These are phyloP conservation scores for Plasmodium coatneyi DNA, from an alignment of 169 alveolate genomes.

Conservation along the genomic window DNA sequence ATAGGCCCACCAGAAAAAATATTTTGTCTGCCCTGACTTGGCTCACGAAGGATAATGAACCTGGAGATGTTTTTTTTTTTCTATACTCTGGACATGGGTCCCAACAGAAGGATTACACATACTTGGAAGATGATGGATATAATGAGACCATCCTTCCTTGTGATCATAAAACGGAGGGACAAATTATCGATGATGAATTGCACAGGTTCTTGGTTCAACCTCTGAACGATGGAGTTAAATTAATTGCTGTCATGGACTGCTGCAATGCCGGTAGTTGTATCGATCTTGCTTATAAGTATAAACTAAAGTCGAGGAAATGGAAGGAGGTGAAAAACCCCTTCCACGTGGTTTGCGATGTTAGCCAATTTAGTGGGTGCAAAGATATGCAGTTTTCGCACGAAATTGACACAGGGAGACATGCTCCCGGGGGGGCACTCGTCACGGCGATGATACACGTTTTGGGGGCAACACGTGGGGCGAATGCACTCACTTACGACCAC, in stretches of 20 bases:
- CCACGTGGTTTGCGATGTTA: conserved; percentile 62
- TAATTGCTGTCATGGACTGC: conserved; percentile 82
- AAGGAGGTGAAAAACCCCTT: conserved; percentile 57
- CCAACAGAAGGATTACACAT: conserved; percentile 52
- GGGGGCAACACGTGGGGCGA: not conserved
- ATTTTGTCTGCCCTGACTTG: conserved; percentile 70
- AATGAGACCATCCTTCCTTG: conserved; percentile 83
- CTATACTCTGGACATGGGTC: conserved; percentile 84
- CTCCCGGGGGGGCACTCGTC: conserved; percentile 45
- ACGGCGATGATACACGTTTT: conserved; percentile 24
- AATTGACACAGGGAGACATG: conserved; percentile 3
- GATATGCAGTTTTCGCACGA: conserved; percentile 22
- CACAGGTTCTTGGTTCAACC: conserved; percentile 69
- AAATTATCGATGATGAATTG: conserved; percentile 77
- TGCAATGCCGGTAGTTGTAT: conserved; percentile 73
- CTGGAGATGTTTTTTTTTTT: conserved; percentile 83
- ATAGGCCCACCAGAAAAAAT: conserved; percentile 53
- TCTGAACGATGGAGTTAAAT: conserved; percentile 75
- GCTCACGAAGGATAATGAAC: conserved; percentile 73
- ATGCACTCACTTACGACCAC: conserved; percentile 23
- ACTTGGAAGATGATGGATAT: conserved; percentile 78
- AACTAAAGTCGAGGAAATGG: conserved; percentile 48
- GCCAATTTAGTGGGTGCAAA: conserved; percentile 46
- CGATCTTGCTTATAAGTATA: conserved; percentile 59
- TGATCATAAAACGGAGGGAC: conserved; percentile 73